Base-by-base conservation (phyloP, 345 rosid species). In the Toxicodendron radicans region DNA sequence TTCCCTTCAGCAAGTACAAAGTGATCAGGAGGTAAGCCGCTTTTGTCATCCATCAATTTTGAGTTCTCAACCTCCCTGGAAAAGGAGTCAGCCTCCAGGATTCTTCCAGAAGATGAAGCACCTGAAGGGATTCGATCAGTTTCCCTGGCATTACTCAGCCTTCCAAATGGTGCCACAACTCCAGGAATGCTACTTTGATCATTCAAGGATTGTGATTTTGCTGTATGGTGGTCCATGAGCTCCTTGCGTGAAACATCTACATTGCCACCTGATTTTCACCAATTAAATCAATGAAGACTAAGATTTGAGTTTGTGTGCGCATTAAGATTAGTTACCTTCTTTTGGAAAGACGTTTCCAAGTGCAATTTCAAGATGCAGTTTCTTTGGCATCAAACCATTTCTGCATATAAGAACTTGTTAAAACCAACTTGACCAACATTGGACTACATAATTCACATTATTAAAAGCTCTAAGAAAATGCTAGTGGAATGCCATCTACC, bases 341-440 rank as follows among this genome's bases (percentile, higher is more conserved):
- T 84, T 88, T 1, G 91, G 84, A 73, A 86, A 72, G 60, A 83
- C 68, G 71, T 87, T 91, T 81, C 95, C 98, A 54, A 93, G 91
- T 8, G 97, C 95, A 70, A 93, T 84, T 69, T 93, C 98, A 30
- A 91, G 91, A 85, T 93, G 98, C 74, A 90, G 82, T 66, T 88
- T 91, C 87, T 91, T 93, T 62, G 98, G 98, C 74, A 82, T 73
- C 91, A 93, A 58, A 67, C 84, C 82, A 77, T 89, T 93, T 79
- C 98, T 93, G 83, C 78, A 80, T 56, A 59, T 64, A 57, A 81
- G 72, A 68, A 66, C 32, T 23, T 58, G 67, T 59, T 21, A 70
- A 38, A 70, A 30, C 41, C 68, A 65, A 70, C 54, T 61, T 11
- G 8, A 12, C 11, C 35, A 46, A 10, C 38, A n/a, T 52, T 51